Conservation (phyloP, 2,329 filamentous ascomycete genomes). For the Fusarium sp. region DNA sequence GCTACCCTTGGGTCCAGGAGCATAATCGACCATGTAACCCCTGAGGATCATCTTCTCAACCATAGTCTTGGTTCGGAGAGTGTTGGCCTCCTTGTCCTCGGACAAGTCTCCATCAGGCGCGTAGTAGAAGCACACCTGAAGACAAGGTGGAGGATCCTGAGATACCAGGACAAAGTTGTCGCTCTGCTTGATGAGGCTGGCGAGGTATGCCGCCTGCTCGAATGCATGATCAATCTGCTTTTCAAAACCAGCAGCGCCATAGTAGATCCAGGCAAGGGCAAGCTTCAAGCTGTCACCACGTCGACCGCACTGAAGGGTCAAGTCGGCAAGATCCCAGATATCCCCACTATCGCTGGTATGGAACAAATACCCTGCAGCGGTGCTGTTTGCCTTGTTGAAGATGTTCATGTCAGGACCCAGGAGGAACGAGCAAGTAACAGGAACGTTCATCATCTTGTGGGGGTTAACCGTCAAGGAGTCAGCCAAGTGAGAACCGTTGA, state of each 20-base stretch:
- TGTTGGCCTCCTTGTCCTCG: conserved; percentile 57
- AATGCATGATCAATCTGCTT: conserved; percentile 78
- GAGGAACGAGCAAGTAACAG: conserved; percentile 90
- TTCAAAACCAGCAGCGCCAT: conserved; percentile 80
- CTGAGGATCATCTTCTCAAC: conserved; percentile 58
- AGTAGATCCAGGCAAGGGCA: conserved; percentile 89
- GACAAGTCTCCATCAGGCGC: conserved; percentile 64
- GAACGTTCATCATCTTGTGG: conserved; percentile 96
- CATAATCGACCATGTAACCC: conserved; percentile 71
- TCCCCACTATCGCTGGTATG: conserved; percentile 69
- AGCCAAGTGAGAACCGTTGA: conserved; percentile 78
- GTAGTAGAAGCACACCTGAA: conserved; percentile 97
- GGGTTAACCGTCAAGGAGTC: conserved; percentile 90
- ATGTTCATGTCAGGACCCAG: conserved; percentile 78
- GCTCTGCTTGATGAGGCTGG: conserved; percentile 63
- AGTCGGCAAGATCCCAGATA: conserved; percentile 88
- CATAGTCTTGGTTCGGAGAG: conserved; percentile 59
- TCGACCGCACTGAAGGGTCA: conserved; percentile 93
- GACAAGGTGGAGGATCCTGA: conserved; percentile 81
- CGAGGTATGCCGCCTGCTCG: conserved; percentile 75
- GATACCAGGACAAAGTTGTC: conserved; percentile 77
- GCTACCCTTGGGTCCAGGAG: conserved; percentile 65
- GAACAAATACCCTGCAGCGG: conserved; percentile 88
- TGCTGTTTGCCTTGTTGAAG: conserved; percentile 86
- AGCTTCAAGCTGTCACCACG: conserved; percentile 88